Evolutionary conservation across 1,284 basidiomycete species (phyloP).

Genomic region (Cryptococcus floricola): DNA sequence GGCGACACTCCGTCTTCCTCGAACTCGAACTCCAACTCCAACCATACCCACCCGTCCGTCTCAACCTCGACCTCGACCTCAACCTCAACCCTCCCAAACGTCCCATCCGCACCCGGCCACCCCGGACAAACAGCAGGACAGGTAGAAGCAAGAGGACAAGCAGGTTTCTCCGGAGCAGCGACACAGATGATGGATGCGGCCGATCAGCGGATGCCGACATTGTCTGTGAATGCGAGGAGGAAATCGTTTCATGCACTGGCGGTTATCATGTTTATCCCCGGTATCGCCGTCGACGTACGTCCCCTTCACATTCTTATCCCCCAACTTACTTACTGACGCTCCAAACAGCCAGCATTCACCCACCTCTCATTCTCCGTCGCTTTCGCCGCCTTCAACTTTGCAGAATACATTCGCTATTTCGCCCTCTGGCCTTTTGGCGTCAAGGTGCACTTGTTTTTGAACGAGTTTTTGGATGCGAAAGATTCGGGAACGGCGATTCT

Average conservation of each 20-base stretch:
- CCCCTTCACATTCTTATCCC: neutral
- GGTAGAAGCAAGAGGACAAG: neutral
- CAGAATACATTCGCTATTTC: slow-evolving; percentile 95
- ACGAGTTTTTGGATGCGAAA: slow-evolving; percentile 93
- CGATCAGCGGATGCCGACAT: slow-evolving; percentile 79
- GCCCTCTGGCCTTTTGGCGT: slow-evolving; percentile 96
- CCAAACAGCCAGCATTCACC: slow-evolving; percentile 80
- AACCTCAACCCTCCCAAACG: no score
- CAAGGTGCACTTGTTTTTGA: slow-evolving; percentile 90
- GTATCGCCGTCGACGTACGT: slow-evolving; percentile 85
- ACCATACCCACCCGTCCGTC: no score
- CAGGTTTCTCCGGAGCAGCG: slow-evolving; percentile 51
- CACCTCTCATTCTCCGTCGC: slow-evolving; percentile 91
- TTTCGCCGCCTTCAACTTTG: slow-evolving; percentile 90
- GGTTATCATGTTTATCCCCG: slow-evolving; percentile 93
- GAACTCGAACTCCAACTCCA: no score
- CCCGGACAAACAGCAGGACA: no score
- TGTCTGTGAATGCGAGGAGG: slow-evolving; percentile 87
- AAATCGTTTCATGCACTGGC: slow-evolving; percentile 98
- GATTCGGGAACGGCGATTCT: slow-evolving; percentile 94
- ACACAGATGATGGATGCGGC: slow-evolving; percentile 79
- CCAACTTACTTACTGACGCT: neutral
- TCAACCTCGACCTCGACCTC: no score
- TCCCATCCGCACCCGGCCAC: no score
- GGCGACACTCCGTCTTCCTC: neutral